Evolutionary conservation across 2,329 filamentous ascomycete genomes (phyloP).

Genomic region (Aphanocladium album): DNA sequence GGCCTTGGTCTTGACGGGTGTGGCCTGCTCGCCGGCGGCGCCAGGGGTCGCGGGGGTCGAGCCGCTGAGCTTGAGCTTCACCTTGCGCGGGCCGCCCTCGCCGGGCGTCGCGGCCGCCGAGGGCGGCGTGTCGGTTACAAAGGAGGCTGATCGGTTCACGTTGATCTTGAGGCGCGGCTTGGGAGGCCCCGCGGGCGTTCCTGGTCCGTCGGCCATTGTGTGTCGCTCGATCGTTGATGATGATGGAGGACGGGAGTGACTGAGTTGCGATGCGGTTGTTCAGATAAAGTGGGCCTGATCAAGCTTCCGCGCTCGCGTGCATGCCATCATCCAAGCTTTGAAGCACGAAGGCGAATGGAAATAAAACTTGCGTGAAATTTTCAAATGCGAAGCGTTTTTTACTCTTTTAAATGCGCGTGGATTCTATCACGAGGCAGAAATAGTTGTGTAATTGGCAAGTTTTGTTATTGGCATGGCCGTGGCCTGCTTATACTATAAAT

Average conservation of each 20-base stretch:
- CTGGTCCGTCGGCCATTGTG: constrained; percentile 25
- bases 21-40: constrained; percentile 20
- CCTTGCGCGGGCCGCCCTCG: constrained; percentile 29
- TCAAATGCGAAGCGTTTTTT: no score
- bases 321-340: background rate
- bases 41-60: constrained; percentile 35
- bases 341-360: no score
- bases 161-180: constrained; percentile 38
- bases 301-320: background rate
- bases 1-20: constrained; percentile 51
- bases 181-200: constrained; percentile 23
- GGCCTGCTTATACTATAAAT: background rate
- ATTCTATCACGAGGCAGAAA: no score
- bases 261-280: background rate
- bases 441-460: background rate
- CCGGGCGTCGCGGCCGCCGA: constrained; percentile 21
- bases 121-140: constrained; percentile 23
- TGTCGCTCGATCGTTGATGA: background rate
- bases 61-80: constrained; percentile 38
- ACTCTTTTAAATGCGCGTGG: background rate
- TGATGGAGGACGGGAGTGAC: background rate
- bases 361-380: no score
- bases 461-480: background rate
- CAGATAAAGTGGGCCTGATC: background rate
- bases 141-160: constrained; percentile 31